phyloP scores from a whole-genome alignment of 306 rosid species.

The Mimosa bimucronata region DNA sequence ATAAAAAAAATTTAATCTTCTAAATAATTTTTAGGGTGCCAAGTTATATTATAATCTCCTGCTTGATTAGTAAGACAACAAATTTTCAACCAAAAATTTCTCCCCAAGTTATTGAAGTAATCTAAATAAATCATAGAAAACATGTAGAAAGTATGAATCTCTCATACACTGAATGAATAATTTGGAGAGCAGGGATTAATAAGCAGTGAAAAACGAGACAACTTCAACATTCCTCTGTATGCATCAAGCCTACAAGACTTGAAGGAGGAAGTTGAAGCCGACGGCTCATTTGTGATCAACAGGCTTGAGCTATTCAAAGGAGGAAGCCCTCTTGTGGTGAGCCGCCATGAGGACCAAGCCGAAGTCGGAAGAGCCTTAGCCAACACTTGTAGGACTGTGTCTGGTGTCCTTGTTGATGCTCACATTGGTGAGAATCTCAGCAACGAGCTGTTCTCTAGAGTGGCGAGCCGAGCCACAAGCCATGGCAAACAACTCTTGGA shows the following conservation, averaged over 20 bases:
- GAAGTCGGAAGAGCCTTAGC: slow-evolving; percentile 81
- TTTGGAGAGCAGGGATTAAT: slow-evolving; percentile 62
- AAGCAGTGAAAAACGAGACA: slow-evolving; percentile 72
- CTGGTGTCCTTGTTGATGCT: slow-evolving; percentile 88
- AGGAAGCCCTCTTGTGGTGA: slow-evolving; percentile 94
- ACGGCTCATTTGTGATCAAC: slow-evolving; percentile 80
- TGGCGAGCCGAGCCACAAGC: slow-evolving; percentile 56
- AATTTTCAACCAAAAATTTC: no score
- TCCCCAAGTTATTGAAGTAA: no score
- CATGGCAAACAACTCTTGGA: slow-evolving; percentile 79
- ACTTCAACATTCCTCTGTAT: slow-evolving; percentile 84
- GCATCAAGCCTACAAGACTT: slow-evolving; percentile 90
- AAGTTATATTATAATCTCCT: no score
- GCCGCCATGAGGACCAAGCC: slow-evolving; percentile 61
- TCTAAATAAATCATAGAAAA: no score
- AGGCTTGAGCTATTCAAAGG: slow-evolving; percentile 92
- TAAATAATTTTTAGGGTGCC: no score
- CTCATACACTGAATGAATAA: not conserved
- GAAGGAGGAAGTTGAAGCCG: slow-evolving; percentile 83
- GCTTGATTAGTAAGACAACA: no score
- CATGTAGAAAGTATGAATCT: no score
- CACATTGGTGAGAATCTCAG: slow-evolving; percentile 86
- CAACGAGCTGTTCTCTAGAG: slow-evolving; percentile 70
- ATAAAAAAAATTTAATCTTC: no score
- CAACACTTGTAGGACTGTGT: slow-evolving; percentile 76